These are phyloP conservation scores for Scutellaria galericulata DNA, from an alignment of 257 asterid species.

Conservation along the genomic window DNA sequence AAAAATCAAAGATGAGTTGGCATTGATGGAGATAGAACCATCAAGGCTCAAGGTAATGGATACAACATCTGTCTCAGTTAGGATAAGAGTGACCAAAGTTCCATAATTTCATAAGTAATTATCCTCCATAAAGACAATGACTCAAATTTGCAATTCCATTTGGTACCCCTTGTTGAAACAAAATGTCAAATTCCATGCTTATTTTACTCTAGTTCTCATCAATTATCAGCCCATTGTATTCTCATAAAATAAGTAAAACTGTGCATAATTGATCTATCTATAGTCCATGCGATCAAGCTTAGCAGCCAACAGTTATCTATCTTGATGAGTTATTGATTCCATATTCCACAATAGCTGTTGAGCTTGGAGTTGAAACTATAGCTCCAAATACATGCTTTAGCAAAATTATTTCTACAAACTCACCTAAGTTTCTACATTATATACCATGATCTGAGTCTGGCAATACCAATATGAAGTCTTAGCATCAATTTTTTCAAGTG, in stretches of 20 bases:
- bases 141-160: constrained; percentile 17
- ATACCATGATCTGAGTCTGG: background rate
- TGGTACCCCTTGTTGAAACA: constrained; percentile 7
- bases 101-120: background rate
- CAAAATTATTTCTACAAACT: constrained; percentile 2
- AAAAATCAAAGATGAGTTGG: constrained; percentile 2
- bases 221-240: background rate
- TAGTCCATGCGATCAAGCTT: constrained; percentile 1
- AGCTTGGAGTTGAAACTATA: constrained; percentile 18
- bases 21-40: constrained; percentile 18
- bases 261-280: background rate
- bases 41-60: constrained; percentile 4
- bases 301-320: background rate
- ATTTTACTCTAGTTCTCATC: background rate
- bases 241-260: constrained; percentile 5
- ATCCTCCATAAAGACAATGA: background rate
- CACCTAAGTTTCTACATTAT: background rate
- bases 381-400: background rate
- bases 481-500: constrained; percentile 6
- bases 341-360: constrained; percentile 1
- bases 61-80: background rate
- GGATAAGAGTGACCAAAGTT: constrained; percentile 7
- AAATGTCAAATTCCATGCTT: background rate
- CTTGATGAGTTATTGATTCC: background rate
- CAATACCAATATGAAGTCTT: constrained; percentile 5